A percentile compares a stretch with the other conserved stretches of the same genome.
Evolutionary conservation across 139 green algal genomes (phyloP).

Genomic region (Marvania coccoides): DNA sequence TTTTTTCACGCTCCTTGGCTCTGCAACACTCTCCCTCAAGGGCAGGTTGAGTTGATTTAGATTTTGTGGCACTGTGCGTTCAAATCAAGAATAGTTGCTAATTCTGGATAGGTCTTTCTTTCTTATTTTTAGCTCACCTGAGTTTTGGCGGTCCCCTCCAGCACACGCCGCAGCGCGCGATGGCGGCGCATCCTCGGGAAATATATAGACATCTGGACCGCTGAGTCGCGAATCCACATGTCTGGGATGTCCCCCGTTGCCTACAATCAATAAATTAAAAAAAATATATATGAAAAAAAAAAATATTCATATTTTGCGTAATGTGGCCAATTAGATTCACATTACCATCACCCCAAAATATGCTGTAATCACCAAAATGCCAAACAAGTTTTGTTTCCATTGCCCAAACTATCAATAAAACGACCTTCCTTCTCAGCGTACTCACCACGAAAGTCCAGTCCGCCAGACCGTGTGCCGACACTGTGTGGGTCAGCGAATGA

Average conservation of each 20-base stretch:
- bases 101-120: too few species aligned
- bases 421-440: too few species aligned
- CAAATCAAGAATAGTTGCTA: too few species aligned
- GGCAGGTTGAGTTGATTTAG: too few species aligned
- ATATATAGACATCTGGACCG: slow-evolving; percentile 48
- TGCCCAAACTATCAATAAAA: neutral
- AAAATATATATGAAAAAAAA: neutral
- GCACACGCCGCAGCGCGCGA: slow-evolving; percentile 23
- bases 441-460: neutral
- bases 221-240: slow-evolving; percentile 49
- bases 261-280: neutral
- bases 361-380: neutral
- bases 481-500: slow-evolving; percentile 31
- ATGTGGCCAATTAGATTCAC: slow-evolving; percentile 6
- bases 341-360: slow-evolving; percentile 4
- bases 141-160: slow-evolving; percentile 32
- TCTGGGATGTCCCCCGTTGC: slow-evolving; percentile 38
- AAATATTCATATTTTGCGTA: neutral
- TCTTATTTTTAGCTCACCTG: too few species aligned
- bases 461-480: slow-evolving; percentile 16
- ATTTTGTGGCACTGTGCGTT: too few species aligned
- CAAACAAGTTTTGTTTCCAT: neutral
- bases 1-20: too few species aligned
- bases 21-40: too few species aligned
- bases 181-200: slow-evolving; percentile 30